Conservation (phyloP, 371 early-diverging fungal species). For the Scutellospora calospora region DNA sequence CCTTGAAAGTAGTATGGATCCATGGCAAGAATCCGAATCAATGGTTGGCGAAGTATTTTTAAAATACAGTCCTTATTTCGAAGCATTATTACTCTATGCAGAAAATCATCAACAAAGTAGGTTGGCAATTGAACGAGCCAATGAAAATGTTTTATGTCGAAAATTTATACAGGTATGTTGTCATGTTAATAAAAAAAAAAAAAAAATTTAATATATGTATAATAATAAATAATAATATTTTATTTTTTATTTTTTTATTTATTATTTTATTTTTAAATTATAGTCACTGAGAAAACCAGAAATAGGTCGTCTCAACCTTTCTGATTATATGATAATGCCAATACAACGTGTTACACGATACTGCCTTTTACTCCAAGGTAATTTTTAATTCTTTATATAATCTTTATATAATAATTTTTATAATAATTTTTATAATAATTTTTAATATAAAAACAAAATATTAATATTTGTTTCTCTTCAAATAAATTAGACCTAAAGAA, state of each 20-base stretch:
- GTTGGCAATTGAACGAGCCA: conserved; percentile 47
- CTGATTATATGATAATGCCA: conserved; percentile 64
- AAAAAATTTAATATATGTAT: conserved; percentile 29
- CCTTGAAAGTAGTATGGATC: conserved; percentile 43
- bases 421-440: not conserved
- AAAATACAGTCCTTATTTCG: conserved; percentile 53
- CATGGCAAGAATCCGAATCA: conserved; percentile 27
- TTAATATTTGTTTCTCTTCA: conserved; percentile 36
- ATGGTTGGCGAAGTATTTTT: conserved; percentile 56
- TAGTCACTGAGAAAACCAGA: conserved; percentile 55
- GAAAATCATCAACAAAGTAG: conserved; percentile 54
- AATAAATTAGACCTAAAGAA: conserved; percentile 59
- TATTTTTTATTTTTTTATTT: conserved; percentile 34
- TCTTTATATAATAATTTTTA: not conserved
- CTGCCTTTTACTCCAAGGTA: conserved; percentile 60
- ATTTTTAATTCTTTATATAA: too few species aligned
- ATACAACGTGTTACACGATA: conserved; percentile 64
- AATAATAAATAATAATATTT: conserved; percentile 15
- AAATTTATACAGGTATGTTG: conserved; percentile 53
- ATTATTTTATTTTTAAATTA: conserved; percentile 46
- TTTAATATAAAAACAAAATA: not conserved
- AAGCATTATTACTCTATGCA: conserved; percentile 56
- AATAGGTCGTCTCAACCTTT: conserved; percentile 52
- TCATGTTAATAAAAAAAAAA: conserved; percentile 13
- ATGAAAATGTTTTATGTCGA: conserved; percentile 52